These are phyloP conservation scores for Dentipellis sp. DNA, from an alignment of 768 basidiomycete species.

Conservation along the genomic window DNA sequence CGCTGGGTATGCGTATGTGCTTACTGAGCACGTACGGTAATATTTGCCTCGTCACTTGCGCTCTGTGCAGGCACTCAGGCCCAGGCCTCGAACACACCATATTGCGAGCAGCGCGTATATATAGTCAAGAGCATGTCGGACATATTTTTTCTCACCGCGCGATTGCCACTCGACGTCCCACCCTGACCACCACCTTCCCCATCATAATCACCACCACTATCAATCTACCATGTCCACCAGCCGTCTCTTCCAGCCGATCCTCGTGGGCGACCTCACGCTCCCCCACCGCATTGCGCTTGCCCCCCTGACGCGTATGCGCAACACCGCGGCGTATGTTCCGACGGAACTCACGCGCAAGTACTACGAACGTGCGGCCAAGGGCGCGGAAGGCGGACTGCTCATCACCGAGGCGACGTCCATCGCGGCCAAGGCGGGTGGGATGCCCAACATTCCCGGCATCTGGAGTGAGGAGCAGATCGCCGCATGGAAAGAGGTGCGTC, in stretches of 20 bases:
- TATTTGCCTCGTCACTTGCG: too few relatives aligned
- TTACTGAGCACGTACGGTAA: too few relatives aligned
- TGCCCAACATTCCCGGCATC: slow-evolving; percentile 23
- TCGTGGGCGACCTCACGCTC: slow-evolving; percentile 11
- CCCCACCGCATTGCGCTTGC: slow-evolving; percentile 16
- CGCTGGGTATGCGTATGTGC: too few relatives aligned
- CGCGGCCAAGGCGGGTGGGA: slow-evolving; percentile 18
- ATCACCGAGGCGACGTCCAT: slow-evolving; percentile 28
- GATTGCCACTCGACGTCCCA: too few relatives aligned
- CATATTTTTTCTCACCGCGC: too few relatives aligned
- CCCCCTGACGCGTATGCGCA: slow-evolving; percentile 16
- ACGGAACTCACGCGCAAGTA: slow-evolving; percentile 6
- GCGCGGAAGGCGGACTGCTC: slow-evolving; percentile 6
- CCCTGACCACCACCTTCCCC: too few relatives aligned
- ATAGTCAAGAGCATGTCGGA: too few relatives aligned
- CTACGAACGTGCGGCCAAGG: slow-evolving; percentile 6
- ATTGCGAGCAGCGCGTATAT: too few relatives aligned
- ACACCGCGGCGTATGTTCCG: slow-evolving; percentile 5
- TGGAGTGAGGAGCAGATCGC: not conserved
- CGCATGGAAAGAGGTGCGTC: slow-evolving; percentile 3
- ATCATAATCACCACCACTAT: slow-evolving; percentile 2
- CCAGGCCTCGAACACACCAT: too few relatives aligned
- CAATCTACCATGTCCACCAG: not conserved
- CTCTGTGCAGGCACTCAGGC: too few relatives aligned
- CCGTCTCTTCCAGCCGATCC: slow-evolving; percentile 17